Base-by-base conservation (phyloP, 441 rosid genomes). In the Pelargonium citronellum region DNA sequence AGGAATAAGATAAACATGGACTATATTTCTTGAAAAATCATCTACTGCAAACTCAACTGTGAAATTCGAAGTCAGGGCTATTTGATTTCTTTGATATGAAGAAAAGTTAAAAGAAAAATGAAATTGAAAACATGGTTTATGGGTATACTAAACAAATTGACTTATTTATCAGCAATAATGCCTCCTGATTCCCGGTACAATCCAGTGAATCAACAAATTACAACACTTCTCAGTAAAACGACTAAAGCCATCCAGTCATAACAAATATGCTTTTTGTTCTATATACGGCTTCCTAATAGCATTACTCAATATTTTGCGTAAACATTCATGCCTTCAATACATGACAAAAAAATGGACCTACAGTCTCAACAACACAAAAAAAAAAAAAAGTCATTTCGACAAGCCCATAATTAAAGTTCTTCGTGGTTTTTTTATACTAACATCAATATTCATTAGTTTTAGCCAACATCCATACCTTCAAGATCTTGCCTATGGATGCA, bases 401-500 rank as follows among this genome's bases (percentile, higher is more conserved):
- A 11, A 47, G 53, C 53, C 10, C 53, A 47, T 47, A 10, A 47
- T 9, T 47, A 47, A 47, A 47, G 10, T 10, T 12, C 12, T 9
- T 47, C 10, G 1, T 47, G 12, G 22, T 17, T 0, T 16, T 17
- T 16, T 1, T 0, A 22, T 22, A 0, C 24, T 17, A 57, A 17
- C 7, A 16, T 4, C 62, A 16, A 57, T 16, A 7, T 17, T 57
- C 9, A 9, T 57, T 57, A 16, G 16, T 57, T 19, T 16, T 0
- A 5, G 24, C 3, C 7, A 17, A 57, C 2, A 57, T 17, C 8
- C 27, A 57, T 7, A 57, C 98, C 96, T 91, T 94, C 82, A 94
- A 74, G 77, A 94, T 90, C 85, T 91, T 94, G 80, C 97, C 98
- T 60, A 94, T 94, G 68, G 98, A 91, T 22, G 91, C 94, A 74